Percentiles rank a stretch among this genome's conserved stretches.
phyloP scores from a whole-genome alignment of 108 stramenopile genomes.

The Cylindrotheca fusiformis region DNA sequence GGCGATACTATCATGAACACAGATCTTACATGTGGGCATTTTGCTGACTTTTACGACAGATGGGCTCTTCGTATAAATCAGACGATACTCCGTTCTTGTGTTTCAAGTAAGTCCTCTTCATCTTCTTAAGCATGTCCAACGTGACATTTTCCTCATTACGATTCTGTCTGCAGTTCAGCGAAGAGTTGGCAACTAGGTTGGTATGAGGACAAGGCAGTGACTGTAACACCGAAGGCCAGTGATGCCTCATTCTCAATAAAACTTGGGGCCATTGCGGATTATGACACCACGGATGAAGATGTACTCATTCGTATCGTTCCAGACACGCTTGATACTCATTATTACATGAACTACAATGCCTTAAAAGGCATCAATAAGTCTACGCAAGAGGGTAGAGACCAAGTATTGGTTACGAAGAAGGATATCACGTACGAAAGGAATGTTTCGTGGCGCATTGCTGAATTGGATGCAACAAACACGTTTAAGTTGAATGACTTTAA shows the following conservation, averaged over 20 bases:
- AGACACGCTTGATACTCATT: neutral
- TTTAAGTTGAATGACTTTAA: neutral
- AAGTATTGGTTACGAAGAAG: neutral
- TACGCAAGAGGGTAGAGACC: neutral
- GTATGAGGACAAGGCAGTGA: constrained; percentile 28
- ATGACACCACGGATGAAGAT: neutral
- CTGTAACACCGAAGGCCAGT: neutral
- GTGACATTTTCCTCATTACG: no score
- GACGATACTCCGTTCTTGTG: no score
- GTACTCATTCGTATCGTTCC: neutral
- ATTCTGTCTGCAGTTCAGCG: constrained; percentile 47
- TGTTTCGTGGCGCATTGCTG: neutral
- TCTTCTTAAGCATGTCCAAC: no score
- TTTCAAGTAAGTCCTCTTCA: no score
- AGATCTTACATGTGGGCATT: no score
- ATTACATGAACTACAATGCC: neutral
- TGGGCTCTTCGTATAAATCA: no score
- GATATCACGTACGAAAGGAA: neutral
- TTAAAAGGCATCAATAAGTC: neutral
- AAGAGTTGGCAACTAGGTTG: constrained; percentile 61
- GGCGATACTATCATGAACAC: no score
- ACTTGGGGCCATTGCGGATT: neutral
- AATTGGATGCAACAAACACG: neutral
- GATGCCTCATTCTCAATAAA: neutral
- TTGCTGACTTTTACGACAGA: no score